Base-by-base conservation (phyloP, 305 asterid genomes). In the Caryopteris hybrid region DNA sequence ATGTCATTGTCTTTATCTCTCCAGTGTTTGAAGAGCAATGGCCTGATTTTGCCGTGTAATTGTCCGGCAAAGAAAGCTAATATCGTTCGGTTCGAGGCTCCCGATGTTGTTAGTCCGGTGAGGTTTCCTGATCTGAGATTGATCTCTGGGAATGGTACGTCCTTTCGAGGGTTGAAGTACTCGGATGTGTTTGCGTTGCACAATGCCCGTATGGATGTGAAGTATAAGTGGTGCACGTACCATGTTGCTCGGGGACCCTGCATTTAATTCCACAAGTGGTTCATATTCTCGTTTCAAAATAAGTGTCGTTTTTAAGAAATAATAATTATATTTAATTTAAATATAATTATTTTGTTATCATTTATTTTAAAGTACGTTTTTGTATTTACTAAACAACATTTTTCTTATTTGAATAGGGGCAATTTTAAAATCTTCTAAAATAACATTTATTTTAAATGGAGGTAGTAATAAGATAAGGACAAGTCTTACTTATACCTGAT, bases 161-260 rank as follows among this genome's bases (percentile, higher is more conserved):
- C 93, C 66, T 86, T 88, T 54, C 80, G 64, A 0, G 93, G 91
- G 64, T 88, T 88, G 85, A 86, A 88, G 54, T 72, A 79, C 67
- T 88, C 92, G 0, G 92, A 85, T 13, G 92, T 84, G 48, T 88
- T 88, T 1, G 92, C 95, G 41, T 88, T 88, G 78, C 90, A 88
- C 6, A 88, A 52, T 0, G 74, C 90, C 5, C 95, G 64, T 42
- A 88, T 88, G 4, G 92, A 86, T 1, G 87, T 82, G 83, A 86
- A 86, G 76, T 86, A 88, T 25, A 86, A 61, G 61, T 79, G 79
- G 52, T 71, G 87, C 18, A 76, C 86, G 23, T 78, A 86, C 92
- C 92, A 86, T 11, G 91, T 78, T 0, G 96, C 82, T 6, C 91
- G 76, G 11, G 96, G 96, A 8, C 96, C 96, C 92, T 82, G 66